These are phyloP conservation scores for Lagenaria siceraria DNA, from an alignment of 306 rosid species.

Conservation along the genomic window DNA sequence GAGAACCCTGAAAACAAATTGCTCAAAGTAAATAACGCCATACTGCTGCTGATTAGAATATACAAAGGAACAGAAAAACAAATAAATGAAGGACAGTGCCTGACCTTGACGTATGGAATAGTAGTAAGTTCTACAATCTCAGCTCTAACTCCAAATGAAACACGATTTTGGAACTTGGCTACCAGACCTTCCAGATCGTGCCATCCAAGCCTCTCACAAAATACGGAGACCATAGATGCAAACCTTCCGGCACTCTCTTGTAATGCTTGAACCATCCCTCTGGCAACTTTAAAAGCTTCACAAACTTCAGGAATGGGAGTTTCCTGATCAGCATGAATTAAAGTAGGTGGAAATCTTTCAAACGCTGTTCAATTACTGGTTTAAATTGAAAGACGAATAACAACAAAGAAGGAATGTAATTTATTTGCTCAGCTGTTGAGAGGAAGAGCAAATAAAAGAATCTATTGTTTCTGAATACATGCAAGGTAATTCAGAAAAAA, in stretches of 20 bases:
- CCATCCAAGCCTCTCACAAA: slow-evolving; percentile 98
- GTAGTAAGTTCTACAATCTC: slow-evolving; percentile 94
- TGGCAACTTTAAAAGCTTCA: slow-evolving; percentile 82
- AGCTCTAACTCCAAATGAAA: slow-evolving; percentile 89
- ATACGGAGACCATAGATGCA: slow-evolving; percentile 91
- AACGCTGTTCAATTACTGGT: slow-evolving; percentile 3
- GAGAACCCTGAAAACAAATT: slow-evolving; percentile 55
- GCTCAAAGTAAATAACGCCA: slow-evolving; percentile 16
- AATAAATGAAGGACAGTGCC: slow-evolving; percentile 10
- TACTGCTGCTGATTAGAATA: slow-evolving; percentile 5
- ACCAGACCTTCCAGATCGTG: slow-evolving; percentile 86
- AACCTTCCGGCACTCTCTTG: slow-evolving; percentile 98
- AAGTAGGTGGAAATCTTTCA: neutral
- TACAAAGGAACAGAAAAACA: neutral
- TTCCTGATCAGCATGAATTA: slow-evolving; percentile 42
- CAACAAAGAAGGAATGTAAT: neutral
- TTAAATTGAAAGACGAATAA: neutral
- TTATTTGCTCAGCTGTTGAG: neutral
- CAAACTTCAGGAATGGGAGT: slow-evolving; percentile 74
- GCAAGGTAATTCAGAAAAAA: neutral
- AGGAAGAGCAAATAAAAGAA: neutral
- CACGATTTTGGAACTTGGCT: slow-evolving; percentile 86
- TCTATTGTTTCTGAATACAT: neutral
- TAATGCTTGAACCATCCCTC: slow-evolving; percentile 96
- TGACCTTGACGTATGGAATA: slow-evolving; percentile 84